phyloP scores from a whole-genome alignment of 768 basidiomycete genomes.

The Rhizopogon rudus region DNA sequence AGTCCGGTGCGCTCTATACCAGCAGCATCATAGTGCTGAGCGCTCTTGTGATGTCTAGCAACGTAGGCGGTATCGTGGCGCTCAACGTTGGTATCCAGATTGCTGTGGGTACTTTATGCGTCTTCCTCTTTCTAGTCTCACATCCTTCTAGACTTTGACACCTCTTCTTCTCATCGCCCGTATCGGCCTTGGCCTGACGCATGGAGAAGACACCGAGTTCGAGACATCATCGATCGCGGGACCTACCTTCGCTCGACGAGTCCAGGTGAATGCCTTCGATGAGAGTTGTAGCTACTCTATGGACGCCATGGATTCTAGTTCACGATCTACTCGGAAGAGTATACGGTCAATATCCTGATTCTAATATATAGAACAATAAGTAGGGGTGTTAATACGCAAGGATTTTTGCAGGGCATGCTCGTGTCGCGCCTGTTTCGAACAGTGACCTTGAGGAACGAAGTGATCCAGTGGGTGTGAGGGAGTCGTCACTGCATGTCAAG shows the following conservation, averaged over 20 bases:
- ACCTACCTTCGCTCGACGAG: not conserved
- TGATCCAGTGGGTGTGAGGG: too few species aligned
- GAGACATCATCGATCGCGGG: not conserved
- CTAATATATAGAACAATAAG: too few species aligned
- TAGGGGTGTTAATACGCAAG: too few species aligned
- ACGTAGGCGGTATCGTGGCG: not conserved
- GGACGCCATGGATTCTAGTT: too few species aligned
- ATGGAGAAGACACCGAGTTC: not conserved
- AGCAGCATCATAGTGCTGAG: conserved; percentile 9
- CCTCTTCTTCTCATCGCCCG: conserved; percentile 13
- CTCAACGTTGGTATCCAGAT: conserved; percentile 8
- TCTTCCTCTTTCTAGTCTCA: not conserved
- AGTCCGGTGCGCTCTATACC: conserved; percentile 13
- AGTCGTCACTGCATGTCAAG: too few species aligned
- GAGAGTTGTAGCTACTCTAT: not conserved
- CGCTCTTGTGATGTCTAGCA: conserved; percentile 1
- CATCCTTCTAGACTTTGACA: conserved; percentile 5
- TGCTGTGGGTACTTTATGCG: conserved; percentile 2
- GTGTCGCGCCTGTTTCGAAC: not conserved
- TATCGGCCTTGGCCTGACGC: conserved; percentile 5
- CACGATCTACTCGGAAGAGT: too few species aligned
- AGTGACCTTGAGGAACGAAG: not conserved
- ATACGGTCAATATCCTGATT: too few species aligned
- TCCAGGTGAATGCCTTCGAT: not conserved
- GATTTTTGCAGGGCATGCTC: not conserved